Conservation (phyloP, 345 rosid genomes). For the Dovyalis caffra region DNA sequence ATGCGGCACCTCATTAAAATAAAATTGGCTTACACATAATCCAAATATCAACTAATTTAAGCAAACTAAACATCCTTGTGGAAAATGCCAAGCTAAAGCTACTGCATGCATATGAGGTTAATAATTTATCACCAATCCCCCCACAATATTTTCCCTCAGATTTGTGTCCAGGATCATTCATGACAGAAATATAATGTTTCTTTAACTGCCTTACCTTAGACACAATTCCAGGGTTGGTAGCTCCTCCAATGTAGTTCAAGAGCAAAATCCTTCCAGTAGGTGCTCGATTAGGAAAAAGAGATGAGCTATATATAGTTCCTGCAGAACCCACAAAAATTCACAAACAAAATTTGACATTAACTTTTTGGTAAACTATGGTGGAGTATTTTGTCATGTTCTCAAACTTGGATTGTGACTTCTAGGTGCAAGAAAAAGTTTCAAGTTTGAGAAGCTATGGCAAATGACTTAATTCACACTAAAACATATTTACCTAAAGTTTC, state of each 20-base stretch:
- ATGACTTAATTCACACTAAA: slow-evolving; percentile 1
- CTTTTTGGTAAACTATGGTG: background rate
- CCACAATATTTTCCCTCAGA: background rate
- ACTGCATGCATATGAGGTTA: background rate
- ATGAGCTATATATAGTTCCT: slow-evolving; percentile 93
- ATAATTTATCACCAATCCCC: background rate
- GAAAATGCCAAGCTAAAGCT: background rate
- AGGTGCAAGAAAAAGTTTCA: slow-evolving; percentile 1
- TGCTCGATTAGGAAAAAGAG: slow-evolving; percentile 90
- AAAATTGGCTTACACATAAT: background rate
- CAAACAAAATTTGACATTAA: background rate
- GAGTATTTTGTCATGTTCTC: background rate
- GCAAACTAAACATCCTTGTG: background rate
- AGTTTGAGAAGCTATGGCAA: background rate
- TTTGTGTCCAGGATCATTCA: background rate
- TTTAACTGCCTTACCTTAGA: slow-evolving; percentile 53
- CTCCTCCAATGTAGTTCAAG: slow-evolving; percentile 83
- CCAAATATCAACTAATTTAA: background rate
- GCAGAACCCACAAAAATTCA: slow-evolving; percentile 13
- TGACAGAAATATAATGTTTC: background rate
- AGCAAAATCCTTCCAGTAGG: slow-evolving; percentile 77
- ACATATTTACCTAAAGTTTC: slow-evolving; percentile 80
- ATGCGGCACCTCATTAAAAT: background rate
- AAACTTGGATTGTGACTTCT: background rate
- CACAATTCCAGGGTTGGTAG: slow-evolving; percentile 69